Evolutionary conservation across 805 yeast species (phyloP), one percentile per base, ranked within the genome.

Genomic region (Ogataea angusta): DNA sequence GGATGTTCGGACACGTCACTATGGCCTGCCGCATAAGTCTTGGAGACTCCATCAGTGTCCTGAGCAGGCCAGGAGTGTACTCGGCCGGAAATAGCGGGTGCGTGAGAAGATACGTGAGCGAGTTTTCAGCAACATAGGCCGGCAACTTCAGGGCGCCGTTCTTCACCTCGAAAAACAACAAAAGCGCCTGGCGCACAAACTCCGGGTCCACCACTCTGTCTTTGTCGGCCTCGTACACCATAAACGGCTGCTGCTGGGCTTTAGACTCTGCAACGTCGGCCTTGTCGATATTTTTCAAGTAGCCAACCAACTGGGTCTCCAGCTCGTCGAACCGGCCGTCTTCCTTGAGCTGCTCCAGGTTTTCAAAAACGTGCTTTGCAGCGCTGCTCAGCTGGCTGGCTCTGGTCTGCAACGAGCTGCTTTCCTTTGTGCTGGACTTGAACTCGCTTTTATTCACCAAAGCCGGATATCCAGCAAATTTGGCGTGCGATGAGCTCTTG

Each of bases 81-180:
- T 70, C 64, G 12, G 68, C 61, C 8, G 97, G 96, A 63, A 83
- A 89, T 14, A 87, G 65, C 13, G 96, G 96, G 65, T 91, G 95
- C 2, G 96, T 85, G 47, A 91, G 69, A 24, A 90, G 69, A 56
- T 86, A 90, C 1, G 83, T 75, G 34, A 87, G 62, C 2, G 88
- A 69, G 34, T 64, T 64, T 52, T 81, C 80, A 37, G 93, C 78
- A 25, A 73, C 52, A 42, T 71, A 68, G 13, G 52, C 57, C 10
- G 53, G 50, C 18, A 38, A 21, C 13, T 54, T 33, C 53, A 52
- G 27, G 43, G 43, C 56, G 48, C 46, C 46, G 36, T 28, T 51
- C 6, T 45, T 48, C 13, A 34, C 42, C 2, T 43, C 28, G 72
- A 64, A 24, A 57, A 65, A 19, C 72, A 63, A 36, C 40, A 48